phyloP scores from a whole-genome alignment of 306 rosid species.

The Crotalaria pallida region DNA sequence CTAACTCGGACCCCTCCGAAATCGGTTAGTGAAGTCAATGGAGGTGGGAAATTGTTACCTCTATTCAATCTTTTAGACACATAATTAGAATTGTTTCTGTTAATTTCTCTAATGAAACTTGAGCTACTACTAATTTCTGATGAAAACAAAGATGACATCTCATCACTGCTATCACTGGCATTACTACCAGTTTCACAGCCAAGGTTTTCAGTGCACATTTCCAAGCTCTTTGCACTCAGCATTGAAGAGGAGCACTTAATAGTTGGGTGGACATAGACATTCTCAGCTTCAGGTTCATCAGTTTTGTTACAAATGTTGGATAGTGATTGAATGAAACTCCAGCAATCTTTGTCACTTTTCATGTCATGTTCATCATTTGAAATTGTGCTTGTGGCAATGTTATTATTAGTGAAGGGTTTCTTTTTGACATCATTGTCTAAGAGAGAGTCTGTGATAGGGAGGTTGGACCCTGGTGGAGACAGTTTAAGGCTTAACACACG shows the following conservation, averaged over 20 bases:
- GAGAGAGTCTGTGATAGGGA: neutral
- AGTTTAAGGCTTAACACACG: slow-evolving; percentile 33
- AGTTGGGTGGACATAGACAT: slow-evolving; percentile 53
- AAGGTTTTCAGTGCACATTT: slow-evolving; percentile 73
- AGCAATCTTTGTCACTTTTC: slow-evolving; percentile 13
- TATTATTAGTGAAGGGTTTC: neutral
- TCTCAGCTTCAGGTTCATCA: neutral
- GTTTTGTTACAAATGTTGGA: slow-evolving; percentile 10
- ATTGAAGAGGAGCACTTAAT: slow-evolving; percentile 32
- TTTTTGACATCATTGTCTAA: neutral
- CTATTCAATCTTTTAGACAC: slow-evolving; percentile 22
- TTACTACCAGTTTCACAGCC: slow-evolving; percentile 71
- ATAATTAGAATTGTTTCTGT: neutral
- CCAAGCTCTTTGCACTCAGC: slow-evolving; percentile 60
- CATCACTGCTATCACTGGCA: slow-evolving; percentile 17
- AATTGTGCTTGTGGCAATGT: neutral
- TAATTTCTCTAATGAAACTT: neutral
- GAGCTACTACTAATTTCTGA: neutral
- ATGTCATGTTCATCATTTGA: neutral
- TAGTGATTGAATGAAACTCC: slow-evolving; percentile 49
- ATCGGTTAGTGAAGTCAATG: slow-evolving; percentile 44
- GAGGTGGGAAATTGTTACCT: slow-evolving; percentile 56
- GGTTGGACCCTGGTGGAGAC: slow-evolving; percentile 24
- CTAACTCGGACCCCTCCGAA: slow-evolving; percentile 38
- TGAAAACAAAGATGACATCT: slow-evolving; percentile 30